A percentile compares a stretch with the other conserved stretches of the same genome.
Evolutionary conservation across 352 stramenopile species (phyloP).

Genomic region (Hyphochytrium catenoides): DNA sequence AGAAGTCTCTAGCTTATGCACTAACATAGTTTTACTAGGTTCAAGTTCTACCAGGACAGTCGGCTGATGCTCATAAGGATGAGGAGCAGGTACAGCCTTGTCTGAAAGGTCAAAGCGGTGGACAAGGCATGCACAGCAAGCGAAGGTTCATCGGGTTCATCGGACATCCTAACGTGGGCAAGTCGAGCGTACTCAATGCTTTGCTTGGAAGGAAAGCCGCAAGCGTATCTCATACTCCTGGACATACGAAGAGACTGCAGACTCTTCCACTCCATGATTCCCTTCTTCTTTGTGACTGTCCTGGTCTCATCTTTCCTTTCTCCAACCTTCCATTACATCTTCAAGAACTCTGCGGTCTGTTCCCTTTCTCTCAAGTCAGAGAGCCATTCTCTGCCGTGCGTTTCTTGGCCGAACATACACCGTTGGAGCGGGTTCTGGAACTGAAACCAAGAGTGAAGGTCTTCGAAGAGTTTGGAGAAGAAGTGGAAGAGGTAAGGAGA

Average conservation of each 20-base stretch:
- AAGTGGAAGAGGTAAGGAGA: constrained; percentile 22
- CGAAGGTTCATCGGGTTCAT: constrained; percentile 52
- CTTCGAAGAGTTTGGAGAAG: constrained; percentile 44
- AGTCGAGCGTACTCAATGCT: constrained; percentile 58
- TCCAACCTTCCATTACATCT: constrained; percentile 45
- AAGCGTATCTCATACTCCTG: constrained; percentile 53
- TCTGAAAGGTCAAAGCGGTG: no score
- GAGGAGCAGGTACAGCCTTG: no score
- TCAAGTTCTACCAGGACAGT: no score
- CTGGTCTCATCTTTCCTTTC: constrained; percentile 56
- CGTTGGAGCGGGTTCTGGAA: constrained; percentile 33
- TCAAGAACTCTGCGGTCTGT: constrained; percentile 48
- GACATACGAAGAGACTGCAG: constrained; percentile 58
- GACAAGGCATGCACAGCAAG: no score
- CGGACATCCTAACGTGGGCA: constrained; percentile 62
- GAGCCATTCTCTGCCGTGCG: constrained; percentile 62
- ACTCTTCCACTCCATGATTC: constrained; percentile 10
- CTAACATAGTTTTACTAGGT: no score
- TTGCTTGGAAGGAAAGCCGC: constrained; percentile 59
- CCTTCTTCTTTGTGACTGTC: constrained; percentile 63
- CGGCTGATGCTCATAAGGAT: no score
- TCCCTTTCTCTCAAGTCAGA: constrained; percentile 48
- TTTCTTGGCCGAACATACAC: constrained; percentile 45
- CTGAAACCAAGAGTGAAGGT: constrained; percentile 35
- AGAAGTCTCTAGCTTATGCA: no score